These are phyloP conservation scores for Rhytidiadelphus loreus DNA, from an alignment of 225 moss, liverwort and hornwort species.

Conservation along the genomic window DNA sequence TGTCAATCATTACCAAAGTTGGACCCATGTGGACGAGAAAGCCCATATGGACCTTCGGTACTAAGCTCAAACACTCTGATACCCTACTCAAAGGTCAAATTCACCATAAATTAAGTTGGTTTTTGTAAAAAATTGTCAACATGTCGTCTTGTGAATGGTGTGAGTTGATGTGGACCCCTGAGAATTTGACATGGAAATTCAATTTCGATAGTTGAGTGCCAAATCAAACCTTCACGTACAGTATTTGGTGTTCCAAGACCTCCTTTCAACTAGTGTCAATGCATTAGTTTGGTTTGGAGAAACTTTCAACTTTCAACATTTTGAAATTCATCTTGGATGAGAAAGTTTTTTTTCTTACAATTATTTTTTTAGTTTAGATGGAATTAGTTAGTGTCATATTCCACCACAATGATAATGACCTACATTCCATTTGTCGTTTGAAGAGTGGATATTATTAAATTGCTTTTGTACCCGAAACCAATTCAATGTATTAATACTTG, in stretches of 20 bases:
- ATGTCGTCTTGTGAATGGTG: no score
- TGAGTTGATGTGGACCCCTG: no score
- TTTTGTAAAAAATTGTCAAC: no score
- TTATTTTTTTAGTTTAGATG: background rate
- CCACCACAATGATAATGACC: accelerated
- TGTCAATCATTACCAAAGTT: background rate
- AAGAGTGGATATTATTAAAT: background rate
- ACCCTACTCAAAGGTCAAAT: no score
- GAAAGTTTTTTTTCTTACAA: accelerated
- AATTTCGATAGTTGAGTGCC: no score
- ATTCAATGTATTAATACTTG: background rate
- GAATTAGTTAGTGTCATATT: background rate
- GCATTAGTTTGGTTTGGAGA: background rate
- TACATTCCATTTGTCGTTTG: background rate
- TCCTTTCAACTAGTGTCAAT: background rate
- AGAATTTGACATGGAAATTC: no score
- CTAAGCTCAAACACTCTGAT: accelerated
- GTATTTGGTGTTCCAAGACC: background rate
- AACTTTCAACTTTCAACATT: background rate
- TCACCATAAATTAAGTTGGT: no score
- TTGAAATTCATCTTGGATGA: background rate
- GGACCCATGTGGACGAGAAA: no score
- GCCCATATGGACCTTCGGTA: background rate
- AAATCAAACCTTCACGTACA: no score
- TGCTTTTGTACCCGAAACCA: background rate